Percentiles rank a stretch among this genome's conserved stretches.
Evolutionary conservation across 208 protist species (phyloP).

Genomic region (Wallacemonas collosoma): DNA sequence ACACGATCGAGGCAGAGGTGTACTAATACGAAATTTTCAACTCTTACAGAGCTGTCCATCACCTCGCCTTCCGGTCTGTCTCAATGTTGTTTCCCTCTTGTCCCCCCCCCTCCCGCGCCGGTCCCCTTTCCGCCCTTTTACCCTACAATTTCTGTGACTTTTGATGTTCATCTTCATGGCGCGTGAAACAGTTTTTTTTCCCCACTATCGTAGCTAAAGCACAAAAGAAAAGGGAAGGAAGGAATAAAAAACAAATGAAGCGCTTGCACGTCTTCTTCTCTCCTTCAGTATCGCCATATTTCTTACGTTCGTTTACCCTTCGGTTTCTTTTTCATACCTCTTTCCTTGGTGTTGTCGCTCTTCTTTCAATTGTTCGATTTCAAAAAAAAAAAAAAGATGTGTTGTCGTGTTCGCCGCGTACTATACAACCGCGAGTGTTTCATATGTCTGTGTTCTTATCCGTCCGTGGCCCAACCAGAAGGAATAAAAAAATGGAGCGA

Average conservation of each 20-base stretch:
- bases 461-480: background rate
- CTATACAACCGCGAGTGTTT: background rate
- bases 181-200: background rate
- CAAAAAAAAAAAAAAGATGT: too few relatives aligned
- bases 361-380: background rate
- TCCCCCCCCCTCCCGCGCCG: too few relatives aligned
- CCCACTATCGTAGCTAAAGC: conserved; percentile 13
- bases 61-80: background rate
- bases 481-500: background rate
- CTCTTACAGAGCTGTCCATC: background rate
- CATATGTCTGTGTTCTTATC: background rate
- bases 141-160: background rate
- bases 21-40: background rate
- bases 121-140: background rate
- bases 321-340: conserved; percentile 13
- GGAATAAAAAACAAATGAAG: conserved; percentile 9
- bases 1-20: background rate
- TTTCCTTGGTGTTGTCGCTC: background rate
- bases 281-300: conserved; percentile 14
- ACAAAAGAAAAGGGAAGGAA: conserved; percentile 20
- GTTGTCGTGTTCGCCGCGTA: background rate
- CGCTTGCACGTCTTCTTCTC: background rate
- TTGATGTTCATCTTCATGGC: background rate
- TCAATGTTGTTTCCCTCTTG: background rate
- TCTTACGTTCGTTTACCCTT: conserved; percentile 9